Percentiles rank a stretch among this genome's conserved stretches.
These are phyloP conservation scores for Vicia villosa DNA, from an alignment of 306 rosid species.

Conservation along the genomic window DNA sequence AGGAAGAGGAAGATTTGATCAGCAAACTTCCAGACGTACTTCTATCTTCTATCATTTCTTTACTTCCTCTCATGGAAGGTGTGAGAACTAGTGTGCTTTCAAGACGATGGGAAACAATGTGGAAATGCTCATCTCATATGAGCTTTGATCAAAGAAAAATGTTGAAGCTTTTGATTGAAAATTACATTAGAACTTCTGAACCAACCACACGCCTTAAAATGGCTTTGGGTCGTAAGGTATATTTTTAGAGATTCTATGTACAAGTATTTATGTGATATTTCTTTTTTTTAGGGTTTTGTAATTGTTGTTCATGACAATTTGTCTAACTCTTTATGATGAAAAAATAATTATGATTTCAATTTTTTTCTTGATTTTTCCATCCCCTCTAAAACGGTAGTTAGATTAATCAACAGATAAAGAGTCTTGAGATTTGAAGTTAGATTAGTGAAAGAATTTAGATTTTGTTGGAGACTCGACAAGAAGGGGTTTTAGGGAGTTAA, in stretches of 20 bases:
- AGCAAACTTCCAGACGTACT: background rate
- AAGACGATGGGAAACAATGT: background rate
- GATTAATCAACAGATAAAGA: too few relatives aligned
- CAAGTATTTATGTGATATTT: too few relatives aligned
- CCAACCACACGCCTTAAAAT: background rate
- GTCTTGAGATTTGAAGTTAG: too few relatives aligned
- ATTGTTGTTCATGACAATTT: too few relatives aligned
- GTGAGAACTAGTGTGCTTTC: slow-evolving; percentile 2
- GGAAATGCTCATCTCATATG: background rate
- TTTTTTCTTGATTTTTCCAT: too few relatives aligned
- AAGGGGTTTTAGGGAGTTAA: background rate
- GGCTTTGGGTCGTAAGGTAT: background rate
- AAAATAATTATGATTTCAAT: too few relatives aligned
- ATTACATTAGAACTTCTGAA: background rate
- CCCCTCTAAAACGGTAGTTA: too few relatives aligned
- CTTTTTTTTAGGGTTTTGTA: background rate
- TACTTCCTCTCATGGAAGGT: background rate
- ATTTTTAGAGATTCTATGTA: background rate
- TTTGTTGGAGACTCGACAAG: background rate
- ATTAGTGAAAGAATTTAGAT: background rate
- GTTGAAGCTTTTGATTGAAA: background rate
- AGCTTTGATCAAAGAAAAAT: background rate
- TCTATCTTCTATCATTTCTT: background rate
- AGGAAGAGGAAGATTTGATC: background rate
- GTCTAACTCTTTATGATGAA: too few relatives aligned